These are phyloP conservation scores for Huntiella abstrusa DNA, from an alignment of 2,329 filamentous ascomycete genomes.

Conservation along the genomic window DNA sequence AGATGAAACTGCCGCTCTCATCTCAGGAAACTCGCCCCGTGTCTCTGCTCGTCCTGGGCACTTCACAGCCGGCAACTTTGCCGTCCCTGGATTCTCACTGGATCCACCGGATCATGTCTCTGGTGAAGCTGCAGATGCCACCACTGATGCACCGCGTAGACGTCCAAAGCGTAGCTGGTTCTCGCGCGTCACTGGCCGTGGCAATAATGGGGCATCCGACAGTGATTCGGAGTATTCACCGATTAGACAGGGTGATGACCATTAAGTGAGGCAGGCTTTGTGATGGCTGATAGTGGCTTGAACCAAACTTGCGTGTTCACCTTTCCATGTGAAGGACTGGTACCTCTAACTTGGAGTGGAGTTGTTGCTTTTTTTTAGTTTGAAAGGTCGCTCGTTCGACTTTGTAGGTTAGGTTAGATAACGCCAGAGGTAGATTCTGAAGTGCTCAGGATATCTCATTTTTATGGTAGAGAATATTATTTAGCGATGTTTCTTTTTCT, in stretches of 20 bases:
- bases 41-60: constrained; percentile 43
- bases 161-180: constrained; percentile 26
- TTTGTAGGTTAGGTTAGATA: too few relatives aligned
- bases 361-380: too few relatives aligned
- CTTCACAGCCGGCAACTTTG: constrained; percentile 32
- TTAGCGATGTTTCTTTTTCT: too few relatives aligned
- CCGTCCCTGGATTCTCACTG: constrained; percentile 54
- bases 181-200: constrained; percentile 22
- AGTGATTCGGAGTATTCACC: constrained; percentile 22
- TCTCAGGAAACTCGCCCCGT: constrained; percentile 55
- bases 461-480: too few relatives aligned
- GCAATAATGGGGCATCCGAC: constrained; percentile 17
- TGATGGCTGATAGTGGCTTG: not conserved
- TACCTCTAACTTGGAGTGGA: too few relatives aligned
- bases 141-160: not conserved
- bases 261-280: not conserved
- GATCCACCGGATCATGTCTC: constrained; percentile 43
- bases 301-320: too few relatives aligned
- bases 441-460: too few relatives aligned
- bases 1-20: constrained; percentile 58
- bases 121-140: not conserved
- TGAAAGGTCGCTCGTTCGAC: too few relatives aligned
- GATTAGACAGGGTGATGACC: constrained; percentile 23
- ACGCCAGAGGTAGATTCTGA: too few relatives aligned
- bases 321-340: too few relatives aligned